Conservation (phyloP, 1,284 basidiomycete species). For the Veloboletus limbatus region DNA sequence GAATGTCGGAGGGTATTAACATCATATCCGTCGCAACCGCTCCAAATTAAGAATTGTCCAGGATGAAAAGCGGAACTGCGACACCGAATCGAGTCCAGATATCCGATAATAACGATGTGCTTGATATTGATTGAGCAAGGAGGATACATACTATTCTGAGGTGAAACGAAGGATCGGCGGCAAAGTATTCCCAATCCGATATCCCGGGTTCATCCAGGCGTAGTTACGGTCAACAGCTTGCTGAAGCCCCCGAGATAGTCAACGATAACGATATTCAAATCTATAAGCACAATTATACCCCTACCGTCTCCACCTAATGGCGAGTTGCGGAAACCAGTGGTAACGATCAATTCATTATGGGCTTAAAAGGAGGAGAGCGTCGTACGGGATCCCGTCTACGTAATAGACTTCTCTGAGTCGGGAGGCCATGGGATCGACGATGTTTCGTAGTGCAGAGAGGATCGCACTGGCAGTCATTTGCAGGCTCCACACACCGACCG, state of each 20-base stretch:
- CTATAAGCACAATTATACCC: not conserved
- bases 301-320: conserved; percentile 12
- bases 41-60: too few relatives aligned
- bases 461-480: conserved; percentile 71
- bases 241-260: not conserved
- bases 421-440: conserved; percentile 53
- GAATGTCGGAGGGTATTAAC: too few relatives aligned
- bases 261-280: not conserved
- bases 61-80: too few relatives aligned
- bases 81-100: too few relatives aligned
- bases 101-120: not conserved
- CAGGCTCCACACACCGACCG: conserved; percentile 81
- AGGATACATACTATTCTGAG: not conserved
- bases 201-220: not conserved
- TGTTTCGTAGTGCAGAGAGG: conserved; percentile 55
- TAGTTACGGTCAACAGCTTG: not conserved
- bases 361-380: conserved; percentile 24
- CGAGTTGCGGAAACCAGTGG: not conserved
- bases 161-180: not conserved
- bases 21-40: too few relatives aligned
- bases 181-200: not conserved
- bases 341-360: conserved; percentile 23
- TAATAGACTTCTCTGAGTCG: conserved; percentile 45
- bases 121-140: not conserved
- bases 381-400: conserved; percentile 35